These are phyloP conservation scores for Ophiosphaerella narmari DNA, from an alignment of 2,329 filamentous ascomycete genomes.

Conservation along the genomic window DNA sequence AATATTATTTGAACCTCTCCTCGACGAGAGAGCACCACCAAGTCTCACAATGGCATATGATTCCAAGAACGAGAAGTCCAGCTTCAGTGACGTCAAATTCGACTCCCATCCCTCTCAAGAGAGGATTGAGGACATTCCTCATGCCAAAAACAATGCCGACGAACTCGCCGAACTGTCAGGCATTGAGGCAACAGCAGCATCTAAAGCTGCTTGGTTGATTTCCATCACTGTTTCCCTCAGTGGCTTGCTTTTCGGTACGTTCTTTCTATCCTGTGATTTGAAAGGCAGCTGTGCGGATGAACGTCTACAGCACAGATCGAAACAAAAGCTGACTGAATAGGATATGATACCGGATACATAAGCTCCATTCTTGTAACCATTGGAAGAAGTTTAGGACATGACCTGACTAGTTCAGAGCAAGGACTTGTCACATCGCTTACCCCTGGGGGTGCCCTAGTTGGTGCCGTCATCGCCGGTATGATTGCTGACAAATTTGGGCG, in stretches of 20 bases:
- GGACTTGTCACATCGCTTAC: conserved; percentile 48
- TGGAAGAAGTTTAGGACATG: conserved; percentile 38
- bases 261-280: not conserved
- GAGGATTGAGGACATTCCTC: conserved; percentile 30
- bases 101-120: conserved; percentile 3
- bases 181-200: too few species aligned
- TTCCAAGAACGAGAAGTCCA: conserved; percentile 9
- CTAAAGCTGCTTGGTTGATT: conserved; percentile 27
- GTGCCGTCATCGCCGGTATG: conserved; percentile 44
- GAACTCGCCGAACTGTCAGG: conserved; percentile 17
- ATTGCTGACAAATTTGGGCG: conserved; percentile 43
- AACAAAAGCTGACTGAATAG: conserved; percentile 2
- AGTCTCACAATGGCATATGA: conserved; percentile 1
- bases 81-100: conserved; percentile 17
- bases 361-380: conserved; percentile 46
- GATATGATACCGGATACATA: conserved; percentile 48
- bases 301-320: too few species aligned
- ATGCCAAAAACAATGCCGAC: conserved; percentile 17
- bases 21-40: too few species aligned
- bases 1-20: not conserved
- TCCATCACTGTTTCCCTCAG: conserved; percentile 35
- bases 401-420: conserved; percentile 40
- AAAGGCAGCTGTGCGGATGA: not conserved
- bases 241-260: conserved; percentile 33
- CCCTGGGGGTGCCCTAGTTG: conserved; percentile 45